Percentiles rank a stretch among this genome's conserved stretches.
These are phyloP conservation scores for Coleophoma crateriformis DNA, from an alignment of 2,329 filamentous ascomycete species.

Conservation along the genomic window DNA sequence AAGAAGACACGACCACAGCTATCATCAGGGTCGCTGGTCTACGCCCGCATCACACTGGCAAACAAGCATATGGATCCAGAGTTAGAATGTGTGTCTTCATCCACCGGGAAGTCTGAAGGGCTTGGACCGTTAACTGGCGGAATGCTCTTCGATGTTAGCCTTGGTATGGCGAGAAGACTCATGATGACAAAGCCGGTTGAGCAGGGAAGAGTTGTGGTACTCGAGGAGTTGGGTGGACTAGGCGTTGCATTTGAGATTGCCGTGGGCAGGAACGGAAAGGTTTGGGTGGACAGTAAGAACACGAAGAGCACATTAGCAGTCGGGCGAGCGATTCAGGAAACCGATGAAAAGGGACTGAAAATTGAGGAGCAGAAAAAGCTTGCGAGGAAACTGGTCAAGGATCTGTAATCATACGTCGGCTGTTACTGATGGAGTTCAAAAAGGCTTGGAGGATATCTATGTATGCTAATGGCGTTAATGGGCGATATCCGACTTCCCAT, in stretches of 20 bases:
- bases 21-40: constrained; percentile 70
- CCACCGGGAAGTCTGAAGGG: constrained; percentile 84
- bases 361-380: constrained; percentile 66
- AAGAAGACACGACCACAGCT: constrained; percentile 88
- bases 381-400: constrained; percentile 58
- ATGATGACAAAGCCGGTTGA: constrained; percentile 59
- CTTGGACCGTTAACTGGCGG: constrained; percentile 78
- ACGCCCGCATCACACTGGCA: constrained; percentile 75
- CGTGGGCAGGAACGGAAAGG: constrained; percentile 83
- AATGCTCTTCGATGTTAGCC: constrained; percentile 78
- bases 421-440: constrained; percentile 1
- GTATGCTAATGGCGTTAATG: not conserved
- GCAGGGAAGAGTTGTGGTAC: constrained; percentile 61
- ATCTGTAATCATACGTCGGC: constrained; percentile 1
- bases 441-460: not conserved
- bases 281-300: constrained; percentile 84
- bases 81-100: constrained; percentile 80
- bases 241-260: constrained; percentile 90
- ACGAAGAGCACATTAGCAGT: constrained; percentile 70
- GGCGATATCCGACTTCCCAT: too few species aligned
- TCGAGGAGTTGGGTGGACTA: constrained; percentile 71
- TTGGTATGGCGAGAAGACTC: constrained; percentile 75
- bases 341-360: constrained; percentile 62
- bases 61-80: constrained; percentile 84
- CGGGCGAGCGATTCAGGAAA: constrained; percentile 70